Conservation (phyloP, 2,329 filamentous ascomycete genomes). For the Waltergamsia citrina region DNA sequence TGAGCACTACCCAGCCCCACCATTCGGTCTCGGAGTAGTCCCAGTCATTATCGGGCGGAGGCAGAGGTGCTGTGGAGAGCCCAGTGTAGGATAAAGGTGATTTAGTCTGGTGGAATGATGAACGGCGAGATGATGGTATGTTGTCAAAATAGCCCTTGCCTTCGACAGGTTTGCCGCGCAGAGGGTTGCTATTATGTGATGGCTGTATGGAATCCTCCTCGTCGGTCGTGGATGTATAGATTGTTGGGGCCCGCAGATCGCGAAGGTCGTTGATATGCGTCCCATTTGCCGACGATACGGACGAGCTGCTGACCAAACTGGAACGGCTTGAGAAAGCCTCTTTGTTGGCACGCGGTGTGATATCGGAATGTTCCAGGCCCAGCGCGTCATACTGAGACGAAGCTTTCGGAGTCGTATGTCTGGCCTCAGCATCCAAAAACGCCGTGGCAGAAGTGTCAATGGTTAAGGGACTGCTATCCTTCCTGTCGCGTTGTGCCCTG, state of each 20-base stretch:
- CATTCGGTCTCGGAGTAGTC: conserved; percentile 93
- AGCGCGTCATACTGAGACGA: conserved; percentile 21
- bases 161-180: conserved; percentile 18
- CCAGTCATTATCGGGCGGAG: conserved; percentile 51
- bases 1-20: conserved; percentile 94
- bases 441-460: conserved; percentile 27
- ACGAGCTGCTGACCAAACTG: not conserved
- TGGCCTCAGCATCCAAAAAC: conserved; percentile 10
- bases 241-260: conserved; percentile 12
- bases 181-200: conserved; percentile 32
- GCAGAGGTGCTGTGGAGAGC: conserved; percentile 36
- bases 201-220: conserved; percentile 72
- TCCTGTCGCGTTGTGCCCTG: conserved; percentile 52
- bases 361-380: conserved; percentile 37
- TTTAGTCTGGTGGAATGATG: conserved; percentile 43
- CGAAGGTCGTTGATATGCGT: not conserved
- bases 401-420: conserved; percentile 10
- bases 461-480: conserved; percentile 36
- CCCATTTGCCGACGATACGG: not conserved
- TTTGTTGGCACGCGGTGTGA: conserved; percentile 35
- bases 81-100: conserved; percentile 50
- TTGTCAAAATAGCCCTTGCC: conserved; percentile 49
- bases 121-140: conserved; percentile 28
- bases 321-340: conserved; percentile 23
- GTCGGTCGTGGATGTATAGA: conserved; percentile 61